Evolutionary conservation across 805 yeast genomes (phyloP).

Genomic region (Candida krabiensis): DNA sequence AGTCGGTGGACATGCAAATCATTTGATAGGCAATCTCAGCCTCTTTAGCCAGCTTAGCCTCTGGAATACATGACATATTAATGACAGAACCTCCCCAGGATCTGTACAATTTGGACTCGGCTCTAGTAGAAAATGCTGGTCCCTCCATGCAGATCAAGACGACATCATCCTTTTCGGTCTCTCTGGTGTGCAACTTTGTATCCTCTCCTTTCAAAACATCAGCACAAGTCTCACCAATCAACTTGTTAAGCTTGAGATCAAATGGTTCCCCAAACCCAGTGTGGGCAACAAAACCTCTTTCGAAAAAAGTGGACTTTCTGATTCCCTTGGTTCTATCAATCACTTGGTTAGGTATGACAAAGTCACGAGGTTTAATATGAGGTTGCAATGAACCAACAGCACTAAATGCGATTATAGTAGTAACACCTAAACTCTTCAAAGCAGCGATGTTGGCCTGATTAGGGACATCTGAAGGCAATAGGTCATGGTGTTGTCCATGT

Average conservation of each 20-base stretch:
- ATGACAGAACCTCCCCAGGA: constrained; percentile 93
- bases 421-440: constrained; percentile 81
- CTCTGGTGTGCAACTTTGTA: constrained; percentile 64
- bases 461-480: constrained; percentile 90
- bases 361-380: constrained; percentile 90
- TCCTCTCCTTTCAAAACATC: constrained; percentile 58
- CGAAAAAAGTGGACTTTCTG: constrained; percentile 86
- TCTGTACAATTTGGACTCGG: constrained; percentile 85
- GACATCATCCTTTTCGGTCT: constrained; percentile 64
- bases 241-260: constrained; percentile 66
- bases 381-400: constrained; percentile 95
- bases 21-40: constrained; percentile 96
- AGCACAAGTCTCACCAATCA: constrained; percentile 56
- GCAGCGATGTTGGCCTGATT: constrained; percentile 95
- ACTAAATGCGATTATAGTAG: constrained; percentile 85
- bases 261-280: constrained; percentile 98
- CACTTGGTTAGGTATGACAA: constrained; percentile 93
- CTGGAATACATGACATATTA: constrained; percentile 98
- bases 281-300: constrained; percentile 92
- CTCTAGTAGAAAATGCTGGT: constrained; percentile 95
- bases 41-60: constrained; percentile 93
- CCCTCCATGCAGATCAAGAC: constrained; percentile 98
- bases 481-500: constrained; percentile 89
- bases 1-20: constrained; percentile 99
- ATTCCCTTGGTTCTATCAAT: constrained; percentile 97